Evolutionary conservation across 208 protist genomes (phyloP), one percentile per base, ranked within the genome.

Genomic region (Tritrichomonas foetus): DNA sequence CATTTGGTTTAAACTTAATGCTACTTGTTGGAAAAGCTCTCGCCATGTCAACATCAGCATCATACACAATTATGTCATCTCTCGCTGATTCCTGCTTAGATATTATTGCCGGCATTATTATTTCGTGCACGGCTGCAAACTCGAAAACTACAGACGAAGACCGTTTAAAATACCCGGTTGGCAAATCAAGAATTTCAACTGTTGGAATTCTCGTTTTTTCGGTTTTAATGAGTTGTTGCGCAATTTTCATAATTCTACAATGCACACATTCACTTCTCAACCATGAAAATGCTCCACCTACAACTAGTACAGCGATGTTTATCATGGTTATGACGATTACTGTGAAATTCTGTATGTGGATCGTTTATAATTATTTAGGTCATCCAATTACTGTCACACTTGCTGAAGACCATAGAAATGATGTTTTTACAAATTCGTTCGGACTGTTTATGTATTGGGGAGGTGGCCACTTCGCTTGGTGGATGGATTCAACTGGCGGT

Each of bases 401-500:
- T n/a, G 74, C 74, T 30, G 33, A 47, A 20, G 74, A 82, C 30
- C 74, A 82, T 36, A 3, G 74, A 27, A 82, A 82, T 30, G 74
- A 82, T 53, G 74, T 82, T n/a, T 47, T 82, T 0, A 82, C 74
- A 16, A 82, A 82, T 44, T 49, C 74, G 13, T 47, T 82, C 20
- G 74, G 74, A 1, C 30, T 82, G 41, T 82, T 82, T 30, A 82
- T 82, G 74, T 82, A 82, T 50, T 82, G 74, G 74, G 74, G 74
- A 5, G 74, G 74, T 16, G n/a, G 27, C 8, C 47, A 82, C 3
- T 30, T 82, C 3, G 41, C 20, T 50, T 82, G 74, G 74, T 82
- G 74, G 74, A 82, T 82, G 74, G 74, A 82, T 82, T 82, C 74
- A 49, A 30, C 74, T n/a, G 74, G 74, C 20, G 74, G 74, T 30